phyloP scores from a whole-genome alignment of 106 monocot species.

The Apostasia shenzhenica region DNA sequence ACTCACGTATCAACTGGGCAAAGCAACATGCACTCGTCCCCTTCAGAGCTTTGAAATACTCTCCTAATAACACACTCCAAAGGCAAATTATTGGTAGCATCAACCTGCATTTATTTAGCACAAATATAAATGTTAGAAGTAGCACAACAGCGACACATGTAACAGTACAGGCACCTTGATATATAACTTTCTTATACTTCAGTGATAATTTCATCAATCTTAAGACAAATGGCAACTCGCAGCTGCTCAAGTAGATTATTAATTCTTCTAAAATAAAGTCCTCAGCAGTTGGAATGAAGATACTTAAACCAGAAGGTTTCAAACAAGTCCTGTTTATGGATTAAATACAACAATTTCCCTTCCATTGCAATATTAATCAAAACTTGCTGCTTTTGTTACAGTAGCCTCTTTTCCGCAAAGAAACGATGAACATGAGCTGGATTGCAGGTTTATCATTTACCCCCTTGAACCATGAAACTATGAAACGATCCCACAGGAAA shows the following conservation, averaged over 20 bases:
- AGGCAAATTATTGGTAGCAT: constrained; percentile 73
- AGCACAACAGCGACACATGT: no score
- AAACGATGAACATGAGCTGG: no score
- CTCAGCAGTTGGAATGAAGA: no score
- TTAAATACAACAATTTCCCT: no score
- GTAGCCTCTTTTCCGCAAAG: no score
- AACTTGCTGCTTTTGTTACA: no score
- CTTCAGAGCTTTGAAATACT: constrained; percentile 73
- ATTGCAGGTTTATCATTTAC: no score
- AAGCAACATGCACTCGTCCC: constrained; percentile 89
- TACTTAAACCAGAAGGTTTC: no score
- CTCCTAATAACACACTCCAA: constrained; percentile 92
- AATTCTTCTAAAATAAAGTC: no score
- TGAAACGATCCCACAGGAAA: neutral
- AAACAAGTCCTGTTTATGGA: no score
- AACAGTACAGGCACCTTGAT: neutral
- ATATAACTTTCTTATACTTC: neutral
- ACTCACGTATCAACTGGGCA: constrained; percentile 95
- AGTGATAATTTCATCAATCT: neutral
- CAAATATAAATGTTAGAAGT: neutral
- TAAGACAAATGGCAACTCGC: neutral
- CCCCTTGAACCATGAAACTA: no score
- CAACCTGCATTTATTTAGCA: constrained; percentile 48
- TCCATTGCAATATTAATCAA: no score
- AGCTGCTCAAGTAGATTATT: neutral